These are phyloP conservation scores for Ailanthus altissimus DNA, from an alignment of 345 rosid genomes.

Conservation along the genomic window DNA sequence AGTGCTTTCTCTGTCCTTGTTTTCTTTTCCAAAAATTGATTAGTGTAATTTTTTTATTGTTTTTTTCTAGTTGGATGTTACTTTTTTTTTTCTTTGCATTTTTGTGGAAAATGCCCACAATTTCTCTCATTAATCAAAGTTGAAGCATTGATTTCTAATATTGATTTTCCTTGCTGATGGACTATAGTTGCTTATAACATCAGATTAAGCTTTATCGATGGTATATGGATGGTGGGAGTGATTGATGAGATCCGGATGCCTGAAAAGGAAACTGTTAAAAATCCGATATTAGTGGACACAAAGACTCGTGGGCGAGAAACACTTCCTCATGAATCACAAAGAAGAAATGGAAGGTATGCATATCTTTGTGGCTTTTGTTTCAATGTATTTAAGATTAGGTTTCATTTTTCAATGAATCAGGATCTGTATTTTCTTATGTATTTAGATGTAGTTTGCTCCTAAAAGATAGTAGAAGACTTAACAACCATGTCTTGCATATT, in stretches of 20 bases:
- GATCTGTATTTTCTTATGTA: slow-evolving; percentile 3
- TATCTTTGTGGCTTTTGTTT: slow-evolving; percentile 1
- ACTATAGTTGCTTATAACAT: slow-evolving; percentile 27
- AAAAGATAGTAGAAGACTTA: neutral
- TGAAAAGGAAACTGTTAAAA: slow-evolving; percentile 32
- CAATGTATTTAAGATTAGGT: neutral
- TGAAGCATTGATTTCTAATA: slow-evolving; percentile 3
- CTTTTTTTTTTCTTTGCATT: neutral
- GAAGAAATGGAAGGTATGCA: slow-evolving; percentile 73
- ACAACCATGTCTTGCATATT: slow-evolving; percentile 12
- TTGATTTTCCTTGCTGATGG: slow-evolving; percentile 22
- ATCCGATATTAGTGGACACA: slow-evolving; percentile 59
- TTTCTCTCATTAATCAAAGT: neutral
- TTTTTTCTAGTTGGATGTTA: neutral
- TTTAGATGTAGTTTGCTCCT: slow-evolving; percentile 1
- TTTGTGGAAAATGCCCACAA: neutral
- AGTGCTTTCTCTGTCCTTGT: neutral
- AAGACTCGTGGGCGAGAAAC: slow-evolving; percentile 63
- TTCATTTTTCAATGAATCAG: neutral
- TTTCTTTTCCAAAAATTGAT: neutral
- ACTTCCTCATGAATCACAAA: slow-evolving; percentile 77
- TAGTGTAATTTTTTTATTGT: neutral
- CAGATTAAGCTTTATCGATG: slow-evolving; percentile 66
- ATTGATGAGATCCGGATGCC: slow-evolving; percentile 73
- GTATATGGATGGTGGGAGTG: slow-evolving; percentile 69